Evolutionary conservation across 345 rosid species (phyloP).

Genomic region (Populus nigra): DNA sequence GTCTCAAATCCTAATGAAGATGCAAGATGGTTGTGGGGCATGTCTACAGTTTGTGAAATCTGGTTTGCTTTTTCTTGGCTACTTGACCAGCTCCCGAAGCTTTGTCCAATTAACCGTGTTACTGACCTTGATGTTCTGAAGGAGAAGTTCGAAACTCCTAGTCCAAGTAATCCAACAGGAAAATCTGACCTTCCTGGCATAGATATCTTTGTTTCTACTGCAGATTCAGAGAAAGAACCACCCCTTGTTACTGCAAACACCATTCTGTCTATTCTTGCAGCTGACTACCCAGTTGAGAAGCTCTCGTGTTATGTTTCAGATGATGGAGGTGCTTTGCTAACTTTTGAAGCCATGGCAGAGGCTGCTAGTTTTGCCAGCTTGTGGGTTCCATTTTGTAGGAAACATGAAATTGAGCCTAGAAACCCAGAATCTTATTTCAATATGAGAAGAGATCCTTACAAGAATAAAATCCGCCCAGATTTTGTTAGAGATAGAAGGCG

Average conservation of each 20-base stretch:
- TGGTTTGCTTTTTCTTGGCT: constrained; percentile 95
- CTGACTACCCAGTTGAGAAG: constrained; percentile 75
- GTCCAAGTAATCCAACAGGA: constrained; percentile 45
- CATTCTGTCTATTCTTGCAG: constrained; percentile 69
- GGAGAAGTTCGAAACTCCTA: constrained; percentile 61
- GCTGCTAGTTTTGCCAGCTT: constrained; percentile 75
- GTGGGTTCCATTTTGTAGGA: constrained; percentile 92
- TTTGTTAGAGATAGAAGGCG: constrained; percentile 71
- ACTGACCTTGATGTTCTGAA: constrained; percentile 55
- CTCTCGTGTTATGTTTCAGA: constrained; percentile 81
- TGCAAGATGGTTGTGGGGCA: constrained; percentile 78
- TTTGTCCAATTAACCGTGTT: constrained; percentile 55
- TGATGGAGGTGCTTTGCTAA: constrained; percentile 77
- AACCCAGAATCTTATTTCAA: constrained; percentile 81
- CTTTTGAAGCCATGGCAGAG: constrained; percentile 94
- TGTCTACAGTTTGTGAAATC: constrained; percentile 72
- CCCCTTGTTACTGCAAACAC: constrained; percentile 84
- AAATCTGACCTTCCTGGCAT: constrained; percentile 80
- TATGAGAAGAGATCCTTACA: constrained; percentile 72
- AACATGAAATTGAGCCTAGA: constrained; percentile 69
- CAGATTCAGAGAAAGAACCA: constrained; percentile 83
- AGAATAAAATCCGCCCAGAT: constrained; percentile 61
- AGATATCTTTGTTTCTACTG: constrained; percentile 82
- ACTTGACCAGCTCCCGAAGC: constrained; percentile 83
- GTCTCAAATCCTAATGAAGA: constrained; percentile 60